Evolutionary conservation across 78 protist species (phyloP), one percentile per base, ranked within the genome.

Genomic region (Acrasis kona): DNA sequence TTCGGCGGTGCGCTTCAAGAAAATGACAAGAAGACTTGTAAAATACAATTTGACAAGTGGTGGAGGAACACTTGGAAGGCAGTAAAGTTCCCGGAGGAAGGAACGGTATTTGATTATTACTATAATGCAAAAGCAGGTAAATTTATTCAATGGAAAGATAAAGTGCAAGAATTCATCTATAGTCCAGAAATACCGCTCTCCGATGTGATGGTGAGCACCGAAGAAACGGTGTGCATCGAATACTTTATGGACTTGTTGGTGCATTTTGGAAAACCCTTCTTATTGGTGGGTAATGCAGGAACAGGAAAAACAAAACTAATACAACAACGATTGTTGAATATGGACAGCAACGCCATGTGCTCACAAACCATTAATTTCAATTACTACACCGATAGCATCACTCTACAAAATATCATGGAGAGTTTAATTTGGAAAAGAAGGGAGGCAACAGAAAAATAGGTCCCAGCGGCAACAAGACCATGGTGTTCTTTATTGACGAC

Each of bases 261-360:
- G n/a, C 19, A 5, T 70, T 1, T 0, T 76, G 31, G 79, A 65
- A 6, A 57, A n/a, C 84, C 89, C 1, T 78, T 73, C 27, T 38
- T 92, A 84, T 80, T 85, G 19, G 87, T 87, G 8, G 96, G 96
- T 37, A 10, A n/a, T 10, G 84, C 93, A 0, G 96, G 96, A 29
- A 57, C 84, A 10, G 96, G 94, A 28, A 92, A 92, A 88, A 89
- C 92, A 12, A 58, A 40, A 39, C 6, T 87, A 28, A 10, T 88
- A 19, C 1, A 29, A 32, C 5, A 40, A 42, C 1, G 65, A 35
- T 58, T 92, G 19, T 1, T 39, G 6, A 3, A 0, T 27, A 35
- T 84, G n/a, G 73, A 40, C 36, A 75, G 71, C 2, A 84, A 85
- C 19, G n/a, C 1, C 38, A 39, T 0, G 30, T 10, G 83, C 28